Percentiles rank a stretch among this genome's conserved stretches.
phyloP scores from a whole-genome alignment of 2,329 filamentous ascomycete genomes.

The Fusarium penzigii region DNA sequence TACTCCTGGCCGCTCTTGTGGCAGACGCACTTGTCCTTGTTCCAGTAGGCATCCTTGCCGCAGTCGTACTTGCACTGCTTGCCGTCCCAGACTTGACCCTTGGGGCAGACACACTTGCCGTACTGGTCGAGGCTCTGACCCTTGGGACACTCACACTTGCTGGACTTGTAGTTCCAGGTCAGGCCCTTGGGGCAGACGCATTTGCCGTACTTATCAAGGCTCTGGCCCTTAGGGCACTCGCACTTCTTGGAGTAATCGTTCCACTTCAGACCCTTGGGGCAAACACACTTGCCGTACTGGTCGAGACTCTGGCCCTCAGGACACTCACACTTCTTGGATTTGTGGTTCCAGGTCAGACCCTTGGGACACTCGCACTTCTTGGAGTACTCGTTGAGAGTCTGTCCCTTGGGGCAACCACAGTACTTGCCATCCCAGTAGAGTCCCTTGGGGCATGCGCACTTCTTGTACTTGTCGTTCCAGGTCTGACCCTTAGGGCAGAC shows the following conservation, averaged over 20 bases:
- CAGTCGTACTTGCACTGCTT: background rate
- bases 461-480: slow-evolving; percentile 3
- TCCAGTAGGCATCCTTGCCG: background rate
- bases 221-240: slow-evolving; percentile 10
- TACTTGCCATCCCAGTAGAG: slow-evolving; percentile 1
- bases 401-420: slow-evolving; percentile 10
- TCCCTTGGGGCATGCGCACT: slow-evolving; percentile 8
- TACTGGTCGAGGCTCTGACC: slow-evolving; percentile 3
- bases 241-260: slow-evolving; percentile 2
- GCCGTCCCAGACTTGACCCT: background rate
- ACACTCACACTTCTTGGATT: slow-evolving; percentile 12
- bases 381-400: background rate
- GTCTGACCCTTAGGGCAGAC: background rate
- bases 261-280: slow-evolving; percentile 4
- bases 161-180: slow-evolving; percentile 5
- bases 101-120: background rate
- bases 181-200: slow-evolving; percentile 16
- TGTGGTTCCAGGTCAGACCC: background rate
- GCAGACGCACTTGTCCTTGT: slow-evolving; percentile 18
- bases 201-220: slow-evolving; percentile 6
- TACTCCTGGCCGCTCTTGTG: slow-evolving; percentile 19
- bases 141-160: slow-evolving; percentile 17
- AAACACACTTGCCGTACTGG: slow-evolving; percentile 12
- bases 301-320: slow-evolving; percentile 8
- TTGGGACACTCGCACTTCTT: background rate